phyloP scores from a whole-genome alignment of 129 eudicot species.

The Deinandra increscens region DNA sequence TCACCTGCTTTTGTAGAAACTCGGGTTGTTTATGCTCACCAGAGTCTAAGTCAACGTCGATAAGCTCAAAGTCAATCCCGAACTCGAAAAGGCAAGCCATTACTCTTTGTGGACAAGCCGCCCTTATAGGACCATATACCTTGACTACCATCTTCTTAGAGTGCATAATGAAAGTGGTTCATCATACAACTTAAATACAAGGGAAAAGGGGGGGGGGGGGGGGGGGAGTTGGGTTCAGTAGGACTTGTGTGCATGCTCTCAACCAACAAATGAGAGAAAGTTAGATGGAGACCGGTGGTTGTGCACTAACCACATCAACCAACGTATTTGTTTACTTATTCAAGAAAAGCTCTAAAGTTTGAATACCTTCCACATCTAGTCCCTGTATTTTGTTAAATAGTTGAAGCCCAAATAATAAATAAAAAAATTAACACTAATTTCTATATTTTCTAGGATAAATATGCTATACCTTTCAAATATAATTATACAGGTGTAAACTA shows the following conservation, averaged over 20 bases:
- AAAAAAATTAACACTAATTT: too few relatives aligned
- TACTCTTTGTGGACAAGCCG: constrained; percentile 79
- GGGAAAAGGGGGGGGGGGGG: constrained; percentile 18
- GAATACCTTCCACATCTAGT: neutral
- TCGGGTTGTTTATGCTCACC: constrained; percentile 60
- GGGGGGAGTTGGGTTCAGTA: neutral
- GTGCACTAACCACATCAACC: neutral
- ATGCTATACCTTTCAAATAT: too few relatives aligned
- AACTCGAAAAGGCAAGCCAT: constrained; percentile 71
- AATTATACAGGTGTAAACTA: too few relatives aligned
- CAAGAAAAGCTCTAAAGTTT: constrained; percentile 5
- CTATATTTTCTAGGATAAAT: too few relatives aligned
- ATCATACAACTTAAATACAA: constrained; percentile 14
- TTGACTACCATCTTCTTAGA: constrained; percentile 59
- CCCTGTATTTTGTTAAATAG: constrained; percentile 9
- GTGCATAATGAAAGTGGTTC: neutral
- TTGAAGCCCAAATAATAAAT: neutral
- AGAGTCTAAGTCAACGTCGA: constrained; percentile 53
- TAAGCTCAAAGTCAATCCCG: constrained; percentile 54
- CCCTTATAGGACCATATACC: constrained; percentile 56
- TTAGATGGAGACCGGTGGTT: constrained; percentile 36
- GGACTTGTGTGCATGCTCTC: constrained; percentile 23
- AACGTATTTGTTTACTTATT: constrained; percentile 11
- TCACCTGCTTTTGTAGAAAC: constrained; percentile 58
- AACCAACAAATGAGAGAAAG: constrained; percentile 26